Evolutionary conservation across 2,329 filamentous ascomycete species (phyloP), one percentile per base, ranked within the genome.

Genomic region (Remersonia thermophila): DNA sequence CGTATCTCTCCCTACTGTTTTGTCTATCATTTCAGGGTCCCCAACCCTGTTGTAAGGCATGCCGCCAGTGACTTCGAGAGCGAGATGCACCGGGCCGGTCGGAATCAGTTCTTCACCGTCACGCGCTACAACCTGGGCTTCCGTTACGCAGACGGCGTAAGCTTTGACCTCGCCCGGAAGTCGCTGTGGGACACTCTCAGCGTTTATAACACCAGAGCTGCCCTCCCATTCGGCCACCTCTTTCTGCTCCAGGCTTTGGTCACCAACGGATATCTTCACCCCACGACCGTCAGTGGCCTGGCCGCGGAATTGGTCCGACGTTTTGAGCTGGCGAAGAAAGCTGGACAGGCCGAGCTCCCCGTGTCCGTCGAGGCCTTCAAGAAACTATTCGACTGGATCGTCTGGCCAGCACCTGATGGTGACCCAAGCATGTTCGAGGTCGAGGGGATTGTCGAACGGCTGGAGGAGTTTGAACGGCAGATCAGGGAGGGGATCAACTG

Each of bases 181-280:
- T 32, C 39, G 7, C 55, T 72, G 28, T 56, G 58, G 14, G 44
- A 46, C 6, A 52, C 51, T 7, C 45, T 62, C 1, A 23, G 11
- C 25, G 1, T n/a, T n/a, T n/a, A n/a, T 9, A 47, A 34, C 46
- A 53, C 47, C 44, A 55, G 12, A 34, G 37, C 53, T 16, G 35
- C 43, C 2, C 46, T 73, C 38, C 57, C 70, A 4, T 83, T 76
- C 43, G 51, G 57, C 0, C 49, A 77, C 1, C 60, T 72, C 5
- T 81, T 75, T 47, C 77, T 82, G 45, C 57, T 83, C 4, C 68
- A 80, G 34, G 67, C 66, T 12, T 56, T 87, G 4, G 72, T 76
- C 0, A 63, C 67, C 47, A 80, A 81, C 45, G 73, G 71, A 15
- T 73, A 69, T 37, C 60, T 85, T 1, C 60, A 72, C 10, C 79